Evolutionary conservation across 768 basidiomycete species (phyloP).

Genomic region (Cytidiella melzeri): DNA sequence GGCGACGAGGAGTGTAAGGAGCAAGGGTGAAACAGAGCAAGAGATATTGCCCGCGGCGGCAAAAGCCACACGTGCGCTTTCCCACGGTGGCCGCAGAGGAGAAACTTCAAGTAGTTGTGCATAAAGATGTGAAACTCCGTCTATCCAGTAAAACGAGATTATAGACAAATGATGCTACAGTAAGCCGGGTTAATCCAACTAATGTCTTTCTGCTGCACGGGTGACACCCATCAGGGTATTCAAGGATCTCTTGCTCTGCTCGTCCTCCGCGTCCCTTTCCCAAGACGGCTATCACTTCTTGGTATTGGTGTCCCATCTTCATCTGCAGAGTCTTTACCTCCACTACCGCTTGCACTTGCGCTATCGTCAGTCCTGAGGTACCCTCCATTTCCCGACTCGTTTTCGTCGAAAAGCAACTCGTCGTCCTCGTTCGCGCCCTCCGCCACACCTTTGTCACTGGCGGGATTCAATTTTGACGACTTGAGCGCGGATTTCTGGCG

Average conservation of each 20-base stretch:
- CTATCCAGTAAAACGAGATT: background rate
- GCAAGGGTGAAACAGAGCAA: background rate
- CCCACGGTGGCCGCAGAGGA: background rate
- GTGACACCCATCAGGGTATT: too few species aligned
- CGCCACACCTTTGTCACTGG: constrained; percentile 14
- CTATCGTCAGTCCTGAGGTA: constrained; percentile 11
- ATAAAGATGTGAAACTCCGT: background rate
- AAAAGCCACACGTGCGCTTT: background rate
- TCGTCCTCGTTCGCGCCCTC: constrained; percentile 21
- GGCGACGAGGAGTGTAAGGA: background rate
- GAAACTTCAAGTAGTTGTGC: background rate
- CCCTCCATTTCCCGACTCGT: constrained; percentile 26
- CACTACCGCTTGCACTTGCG: constrained; percentile 19
- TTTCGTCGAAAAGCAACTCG: constrained; percentile 62
- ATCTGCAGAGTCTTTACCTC: constrained; percentile 16
- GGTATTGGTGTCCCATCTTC: constrained; percentile 8
- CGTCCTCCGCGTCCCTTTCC: background rate
- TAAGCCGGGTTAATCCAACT: too few species aligned
- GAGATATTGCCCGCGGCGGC: background rate
- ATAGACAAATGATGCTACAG: background rate
- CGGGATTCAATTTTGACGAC: constrained; percentile 15
- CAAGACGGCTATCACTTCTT: background rate
- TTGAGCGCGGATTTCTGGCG: constrained; percentile 6
- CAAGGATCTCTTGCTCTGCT: background rate
- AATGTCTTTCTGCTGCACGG: too few species aligned